Base-by-base conservation (phyloP, 495 filamentous ascomycete genomes). In the Hyaloscypha hepaticicola region DNA sequence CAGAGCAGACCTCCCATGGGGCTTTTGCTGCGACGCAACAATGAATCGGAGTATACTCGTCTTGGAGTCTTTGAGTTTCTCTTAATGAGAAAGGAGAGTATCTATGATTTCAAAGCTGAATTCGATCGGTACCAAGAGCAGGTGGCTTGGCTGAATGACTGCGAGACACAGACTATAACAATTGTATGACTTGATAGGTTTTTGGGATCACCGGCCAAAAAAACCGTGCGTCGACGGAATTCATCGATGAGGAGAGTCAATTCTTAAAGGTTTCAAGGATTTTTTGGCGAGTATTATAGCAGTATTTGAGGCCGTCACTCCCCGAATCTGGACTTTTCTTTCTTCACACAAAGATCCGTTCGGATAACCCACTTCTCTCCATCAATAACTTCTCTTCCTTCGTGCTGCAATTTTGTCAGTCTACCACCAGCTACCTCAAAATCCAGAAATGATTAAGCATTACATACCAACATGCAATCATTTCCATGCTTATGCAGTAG, bases 281-380 rank as follows among this genome's bases (percentile, higher is more conserved):
- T 14, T 1, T 45, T 19, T 45, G 38, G 38, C 38, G 38, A 45
- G 11, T 16, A 16, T 19, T 45, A 45, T 45, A 45, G 38, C 16
- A 45, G 14, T 16, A 3, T 55, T 69, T 48, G 77, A 78, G 22
- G 58, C 66, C 25, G 3, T 33, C 27, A 33, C 11, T 56, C 34
- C 9, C 22, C 21, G 56, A 62, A 62, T 26, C 55, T 41, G 11
- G 56, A 60, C 26, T 38, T 66, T 27, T 64, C 89, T 63, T 80
- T 77, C 69, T 72, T 83, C 22, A 96, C 87, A 69, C 92, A 92
- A 60, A 97, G 75, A 80, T 97, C 94, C 58, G 88, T 96, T 60
- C 94, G 79, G 58, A 97, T 81, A 58, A 98, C 88, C 93, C 93
- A 97, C 73, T 97, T 97, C 74, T 96, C 92, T 16, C 93, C 94